A percentile compares a stretch with the other conserved stretches of the same genome.
These are phyloP conservation scores for Lachnellula willkommii DNA, from an alignment of 2,329 filamentous ascomycete genomes.

Conservation along the genomic window DNA sequence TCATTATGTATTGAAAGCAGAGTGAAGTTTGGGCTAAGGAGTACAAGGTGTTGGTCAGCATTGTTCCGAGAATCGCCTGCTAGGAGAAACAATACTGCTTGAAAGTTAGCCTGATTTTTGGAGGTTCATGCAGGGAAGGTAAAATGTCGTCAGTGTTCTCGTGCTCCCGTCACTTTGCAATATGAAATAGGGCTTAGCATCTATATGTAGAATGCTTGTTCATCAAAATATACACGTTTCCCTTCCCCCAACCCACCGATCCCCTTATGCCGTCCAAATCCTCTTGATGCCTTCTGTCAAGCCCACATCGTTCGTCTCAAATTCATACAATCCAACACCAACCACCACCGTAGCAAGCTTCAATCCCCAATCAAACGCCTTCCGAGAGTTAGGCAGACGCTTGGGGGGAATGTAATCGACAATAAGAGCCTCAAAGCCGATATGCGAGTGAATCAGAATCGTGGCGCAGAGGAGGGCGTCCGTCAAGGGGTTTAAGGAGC, in stretches of 20 bases:
- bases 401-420: constrained; percentile 83
- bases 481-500: constrained; percentile 80
- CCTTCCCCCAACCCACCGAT: background rate
- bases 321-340: constrained; percentile 89
- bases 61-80: too few relatives aligned
- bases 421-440: constrained; percentile 87
- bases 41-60: too few relatives aligned
- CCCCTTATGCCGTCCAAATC: constrained; percentile 74
- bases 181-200: background rate
- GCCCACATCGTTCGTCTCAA: constrained; percentile 97
- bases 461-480: constrained; percentile 81
- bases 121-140: too few relatives aligned
- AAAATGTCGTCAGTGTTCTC: too few relatives aligned
- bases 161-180: too few relatives aligned
- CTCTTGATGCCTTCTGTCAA: constrained; percentile 83
- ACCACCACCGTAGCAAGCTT: constrained; percentile 74
- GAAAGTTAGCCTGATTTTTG: too few relatives aligned
- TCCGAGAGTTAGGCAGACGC: constrained; percentile 62
- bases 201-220: constrained; percentile 1
- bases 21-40: too few relatives aligned
- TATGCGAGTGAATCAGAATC: constrained; percentile 87
- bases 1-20: too few relatives aligned
- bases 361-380: constrained; percentile 69
- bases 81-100: too few relatives aligned
- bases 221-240: constrained; percentile 8